phyloP scores from a whole-genome alignment of 2,329 filamentous ascomycete genomes.

The Trichoderma brevicompactum region DNA sequence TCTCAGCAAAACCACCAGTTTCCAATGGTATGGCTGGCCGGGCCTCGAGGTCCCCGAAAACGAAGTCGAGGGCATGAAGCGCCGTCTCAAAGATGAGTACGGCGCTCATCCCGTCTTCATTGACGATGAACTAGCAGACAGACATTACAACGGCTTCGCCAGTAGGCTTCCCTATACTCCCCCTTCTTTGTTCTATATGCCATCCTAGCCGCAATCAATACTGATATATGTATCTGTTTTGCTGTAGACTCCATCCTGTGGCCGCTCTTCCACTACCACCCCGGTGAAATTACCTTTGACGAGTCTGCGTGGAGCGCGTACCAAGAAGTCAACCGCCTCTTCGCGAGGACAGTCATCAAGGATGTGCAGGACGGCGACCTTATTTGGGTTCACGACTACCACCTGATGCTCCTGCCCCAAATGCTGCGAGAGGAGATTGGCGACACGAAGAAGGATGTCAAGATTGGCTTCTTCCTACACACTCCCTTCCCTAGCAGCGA shows the following conservation, averaged over 20 bases:
- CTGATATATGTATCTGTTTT: neutral
- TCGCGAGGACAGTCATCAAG: slow-evolving; percentile 83
- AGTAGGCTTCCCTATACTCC: slow-evolving; percentile 56
- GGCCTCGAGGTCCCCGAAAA: slow-evolving; percentile 87
- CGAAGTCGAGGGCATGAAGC: slow-evolving; percentile 74
- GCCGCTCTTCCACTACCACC: slow-evolving; percentile 98
- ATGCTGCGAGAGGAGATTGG: slow-evolving; percentile 93
- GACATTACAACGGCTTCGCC: slow-evolving; percentile 97
- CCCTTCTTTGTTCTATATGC: neutral
- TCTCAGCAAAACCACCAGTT: slow-evolving; percentile 87
- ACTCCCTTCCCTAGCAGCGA: slow-evolving; percentile 97
- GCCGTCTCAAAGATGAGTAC: slow-evolving; percentile 83
- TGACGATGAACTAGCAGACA: slow-evolving; percentile 88
- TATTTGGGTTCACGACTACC: slow-evolving; percentile 98
- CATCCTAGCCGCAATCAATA: neutral
- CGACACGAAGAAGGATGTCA: slow-evolving; percentile 81
- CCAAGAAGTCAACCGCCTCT: slow-evolving; percentile 88
- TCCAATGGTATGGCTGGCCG: slow-evolving; percentile 99
- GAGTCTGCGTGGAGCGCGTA: slow-evolving; percentile 94
- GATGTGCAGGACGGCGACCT: slow-evolving; percentile 92
- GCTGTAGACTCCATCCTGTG: slow-evolving; percentile 87
- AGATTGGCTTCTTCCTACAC: slow-evolving; percentile 97
- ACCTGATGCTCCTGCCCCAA: slow-evolving; percentile 93
- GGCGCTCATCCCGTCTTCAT: slow-evolving; percentile 91
- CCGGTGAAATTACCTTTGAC: slow-evolving; percentile 97